A percentile compares a stretch with the other conserved stretches of the same genome.
Conservation (phyloP, 768 basidiomycete genomes). For the Boletus insuetus region DNA sequence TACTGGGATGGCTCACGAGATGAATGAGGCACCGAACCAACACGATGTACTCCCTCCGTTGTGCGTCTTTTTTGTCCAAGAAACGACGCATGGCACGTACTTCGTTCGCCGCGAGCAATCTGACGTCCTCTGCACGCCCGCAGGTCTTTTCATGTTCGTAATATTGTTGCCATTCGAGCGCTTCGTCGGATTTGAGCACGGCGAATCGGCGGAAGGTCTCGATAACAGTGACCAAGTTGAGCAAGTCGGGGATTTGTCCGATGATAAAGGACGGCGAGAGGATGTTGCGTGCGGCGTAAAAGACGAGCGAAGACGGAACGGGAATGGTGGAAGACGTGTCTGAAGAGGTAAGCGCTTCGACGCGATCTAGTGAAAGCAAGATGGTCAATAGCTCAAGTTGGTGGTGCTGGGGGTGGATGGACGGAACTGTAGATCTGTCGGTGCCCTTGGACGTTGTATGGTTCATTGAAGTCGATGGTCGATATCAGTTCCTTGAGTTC, state of each 20-base stretch:
- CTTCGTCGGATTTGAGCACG: constrained; percentile 13
- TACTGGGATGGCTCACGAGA: constrained; percentile 12
- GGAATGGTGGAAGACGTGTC: neutral
- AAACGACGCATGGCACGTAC: constrained; percentile 7
- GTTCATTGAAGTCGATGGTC: constrained; percentile 15
- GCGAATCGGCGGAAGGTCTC: constrained; percentile 24
- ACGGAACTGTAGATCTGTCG: constrained; percentile 17
- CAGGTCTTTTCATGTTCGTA: constrained; percentile 10
- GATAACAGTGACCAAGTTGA: constrained; percentile 22
- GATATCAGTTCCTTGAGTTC: constrained; percentile 11
- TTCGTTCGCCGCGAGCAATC: constrained; percentile 21
- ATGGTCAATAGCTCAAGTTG: neutral
- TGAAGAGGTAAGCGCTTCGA: neutral
- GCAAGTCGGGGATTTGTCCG: constrained; percentile 31
- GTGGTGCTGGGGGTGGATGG: neutral
- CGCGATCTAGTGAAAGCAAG: constrained; percentile 4
- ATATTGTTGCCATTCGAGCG: constrained; percentile 26
- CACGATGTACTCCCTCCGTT: constrained; percentile 24
- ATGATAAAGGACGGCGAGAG: constrained; percentile 28
- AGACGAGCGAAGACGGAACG: constrained; percentile 17
- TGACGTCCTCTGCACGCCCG: constrained; percentile 8
- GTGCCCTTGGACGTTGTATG: constrained; percentile 12
- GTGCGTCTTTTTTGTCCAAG: constrained; percentile 7
- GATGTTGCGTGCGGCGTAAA: constrained; percentile 30
- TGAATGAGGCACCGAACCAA: constrained; percentile 20